Evolutionary conservation across 352 stramenopile genomes (phyloP).

Genomic region (Phytophthora idaei): DNA sequence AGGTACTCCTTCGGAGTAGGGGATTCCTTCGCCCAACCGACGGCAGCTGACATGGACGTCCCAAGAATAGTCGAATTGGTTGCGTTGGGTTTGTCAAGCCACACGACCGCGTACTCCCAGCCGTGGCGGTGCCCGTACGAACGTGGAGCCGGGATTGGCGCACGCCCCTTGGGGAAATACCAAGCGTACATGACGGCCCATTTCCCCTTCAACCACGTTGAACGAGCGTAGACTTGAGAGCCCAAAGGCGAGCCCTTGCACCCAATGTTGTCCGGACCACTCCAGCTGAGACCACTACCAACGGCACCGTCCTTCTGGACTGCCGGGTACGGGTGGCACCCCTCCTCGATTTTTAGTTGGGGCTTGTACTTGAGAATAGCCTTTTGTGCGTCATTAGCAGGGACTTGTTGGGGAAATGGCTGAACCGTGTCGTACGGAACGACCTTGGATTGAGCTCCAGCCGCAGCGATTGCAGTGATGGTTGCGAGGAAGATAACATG

Average conservation of each 20-base stretch:
- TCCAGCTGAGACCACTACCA: slow-evolving; percentile 37
- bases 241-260: slow-evolving; percentile 18
- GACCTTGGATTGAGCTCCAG: neutral
- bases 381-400: slow-evolving; percentile 11
- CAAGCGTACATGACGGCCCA: slow-evolving; percentile 21
- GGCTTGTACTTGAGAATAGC: slow-evolving; percentile 20
- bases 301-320: slow-evolving; percentile 37
- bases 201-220: slow-evolving; percentile 9
- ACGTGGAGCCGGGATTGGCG: slow-evolving; percentile 8
- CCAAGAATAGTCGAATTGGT: slow-evolving; percentile 26
- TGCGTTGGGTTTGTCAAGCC: slow-evolving; percentile 31
- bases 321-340: slow-evolving; percentile 29
- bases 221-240: slow-evolving; percentile 33
- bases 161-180: slow-evolving; percentile 28
- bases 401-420: slow-evolving; percentile 2
- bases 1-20: slow-evolving; percentile 23
- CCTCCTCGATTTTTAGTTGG: slow-evolving; percentile 16
- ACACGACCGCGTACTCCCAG: slow-evolving; percentile 51
- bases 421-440: slow-evolving; percentile 12
- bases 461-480: slow-evolving; percentile 4
- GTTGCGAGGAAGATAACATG: slow-evolving; percentile 10
- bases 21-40: slow-evolving; percentile 29
- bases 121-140: slow-evolving; percentile 41
- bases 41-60: slow-evolving; percentile 21
- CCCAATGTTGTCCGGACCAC: slow-evolving; percentile 19